These are phyloP conservation scores for Murraya paniculata DNA, from an alignment of 345 rosid species.

Conservation along the genomic window DNA sequence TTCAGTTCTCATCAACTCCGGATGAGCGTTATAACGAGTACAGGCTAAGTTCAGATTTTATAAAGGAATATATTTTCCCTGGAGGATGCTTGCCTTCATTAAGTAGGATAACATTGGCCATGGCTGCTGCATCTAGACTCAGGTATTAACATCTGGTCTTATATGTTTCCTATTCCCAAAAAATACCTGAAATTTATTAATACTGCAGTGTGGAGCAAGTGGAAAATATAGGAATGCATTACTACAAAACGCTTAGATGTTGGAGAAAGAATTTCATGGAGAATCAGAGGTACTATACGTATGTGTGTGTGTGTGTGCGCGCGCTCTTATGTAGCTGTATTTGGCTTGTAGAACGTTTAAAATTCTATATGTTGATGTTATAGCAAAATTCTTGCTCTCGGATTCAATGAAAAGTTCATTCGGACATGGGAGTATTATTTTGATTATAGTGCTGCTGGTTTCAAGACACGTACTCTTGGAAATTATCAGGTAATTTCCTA, in stretches of 20 bases:
- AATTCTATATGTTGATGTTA: background rate
- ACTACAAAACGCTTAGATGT: slow-evolving; percentile 67
- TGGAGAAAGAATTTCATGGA: slow-evolving; percentile 42
- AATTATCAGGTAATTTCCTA: slow-evolving; percentile 54
- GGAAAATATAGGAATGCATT: slow-evolving; percentile 85
- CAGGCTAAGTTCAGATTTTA: slow-evolving; percentile 81
- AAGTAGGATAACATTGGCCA: slow-evolving; percentile 71
- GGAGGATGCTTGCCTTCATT: slow-evolving; percentile 88
- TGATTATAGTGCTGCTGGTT: slow-evolving; percentile 61
- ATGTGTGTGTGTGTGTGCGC: background rate
- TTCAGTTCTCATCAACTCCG: slow-evolving; percentile 81
- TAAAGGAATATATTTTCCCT: slow-evolving; percentile 92
- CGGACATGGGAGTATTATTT: too few species aligned
- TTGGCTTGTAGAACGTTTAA: background rate
- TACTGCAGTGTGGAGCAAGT: slow-evolving; percentile 70
- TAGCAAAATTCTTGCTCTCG: slow-evolving; percentile 65
- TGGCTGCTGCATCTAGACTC: slow-evolving; percentile 71
- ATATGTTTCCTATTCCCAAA: background rate
- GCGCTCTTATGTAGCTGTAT: background rate
- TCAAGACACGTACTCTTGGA: slow-evolving; percentile 66
- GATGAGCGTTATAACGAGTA: slow-evolving; percentile 79
- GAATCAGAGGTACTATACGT: slow-evolving; percentile 44
- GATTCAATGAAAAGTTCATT: slow-evolving; percentile 59
- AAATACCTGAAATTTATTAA: background rate
- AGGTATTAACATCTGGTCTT: slow-evolving; percentile 39